Evolutionary conservation across 2,329 filamentous ascomycete genomes (phyloP), one percentile per base, ranked within the genome.

Genomic region (Alternaria consortialis): DNA sequence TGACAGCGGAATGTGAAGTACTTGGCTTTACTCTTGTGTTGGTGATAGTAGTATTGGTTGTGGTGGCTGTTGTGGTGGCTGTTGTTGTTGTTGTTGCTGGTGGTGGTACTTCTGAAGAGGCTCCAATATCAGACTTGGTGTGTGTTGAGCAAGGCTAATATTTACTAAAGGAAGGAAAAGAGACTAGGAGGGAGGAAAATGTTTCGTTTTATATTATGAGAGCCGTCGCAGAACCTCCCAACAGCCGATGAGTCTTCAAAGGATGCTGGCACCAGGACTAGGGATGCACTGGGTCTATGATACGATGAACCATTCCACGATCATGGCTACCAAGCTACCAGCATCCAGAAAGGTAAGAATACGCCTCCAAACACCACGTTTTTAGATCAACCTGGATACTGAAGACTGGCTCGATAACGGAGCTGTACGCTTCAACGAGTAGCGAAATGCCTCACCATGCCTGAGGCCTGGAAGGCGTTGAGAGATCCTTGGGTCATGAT

Each of bases 1-100:
- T 54, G 50, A 54, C 17, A 13, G 23, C 36, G 13, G 12, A 25
- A 36, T 31, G 40, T 47, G 37, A 53, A 57, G 55, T 36, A 20
- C 29, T 57, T 37, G 39, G 31, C 47, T 37, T 34, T 20, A 27
- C 34, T 32, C 34, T 37, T 27, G 40, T 20, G 11, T 36, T 37
- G 15, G 25, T 25, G 7, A 5, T 29, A 12, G 46, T 47, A 1
- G 43, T 32, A 5, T 27, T 31, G 25, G 43, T 46, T 5, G 43
- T 47, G 1, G 20, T 31, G 29, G 25, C 31, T 17, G 17, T 39
- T 17, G 36, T 39, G 4, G 9, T 23, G 9, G n/a, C 9, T 40
- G 37, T 23, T 40, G 9, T 20, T 40, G 37, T 23, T 2, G 36
- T 17, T 15, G 37, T 39, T 48, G 46, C 36, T 48, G 31, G 31